Conservation (phyloP, 805 yeast species). For the Wickerhamiella shivajii region DNA sequence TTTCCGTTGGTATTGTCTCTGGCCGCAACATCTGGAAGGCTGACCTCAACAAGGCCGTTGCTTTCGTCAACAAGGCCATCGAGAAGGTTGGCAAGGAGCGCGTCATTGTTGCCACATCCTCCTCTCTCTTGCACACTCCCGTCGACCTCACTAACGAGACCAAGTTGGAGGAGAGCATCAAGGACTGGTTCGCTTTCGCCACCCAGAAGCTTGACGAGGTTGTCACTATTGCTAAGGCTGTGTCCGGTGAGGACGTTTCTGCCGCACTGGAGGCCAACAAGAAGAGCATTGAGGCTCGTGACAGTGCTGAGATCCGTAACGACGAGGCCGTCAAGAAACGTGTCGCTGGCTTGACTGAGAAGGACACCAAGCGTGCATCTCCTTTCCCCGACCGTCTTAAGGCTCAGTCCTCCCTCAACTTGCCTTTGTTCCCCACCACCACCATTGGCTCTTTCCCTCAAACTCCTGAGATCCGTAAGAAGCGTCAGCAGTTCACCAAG, state of each 20-base stretch:
- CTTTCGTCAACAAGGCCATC: constrained; percentile 66
- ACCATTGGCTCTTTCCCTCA: constrained; percentile 99
- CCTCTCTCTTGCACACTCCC: constrained; percentile 96
- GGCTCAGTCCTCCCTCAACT: constrained; percentile 78
- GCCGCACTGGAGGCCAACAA: constrained; percentile 75
- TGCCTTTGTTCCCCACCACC: constrained; percentile 99
- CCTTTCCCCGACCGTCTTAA: constrained; percentile 78
- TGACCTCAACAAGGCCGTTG: constrained; percentile 78
- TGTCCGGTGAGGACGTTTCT: constrained; percentile 62
- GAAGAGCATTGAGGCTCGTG: constrained; percentile 70
- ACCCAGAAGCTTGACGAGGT: constrained; percentile 91
- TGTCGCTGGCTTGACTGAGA: constrained; percentile 53
- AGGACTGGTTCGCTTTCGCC: constrained; percentile 97
- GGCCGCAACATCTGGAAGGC: constrained; percentile 99
- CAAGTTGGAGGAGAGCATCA: constrained; percentile 79
- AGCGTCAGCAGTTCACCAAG: constrained; percentile 96
- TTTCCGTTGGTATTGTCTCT: constrained; percentile 94
- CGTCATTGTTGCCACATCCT: constrained; percentile 84
- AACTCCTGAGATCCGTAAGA: constrained; percentile 96
- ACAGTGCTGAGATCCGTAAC: constrained; percentile 77
- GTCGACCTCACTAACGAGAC: constrained; percentile 87
- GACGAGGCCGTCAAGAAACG: constrained; percentile 82
- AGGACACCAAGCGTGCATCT: constrained; percentile 64
- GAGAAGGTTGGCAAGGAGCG: constrained; percentile 63
- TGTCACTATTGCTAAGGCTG: constrained; percentile 77